A percentile compares a stretch with the other conserved stretches of the same genome.
Evolutionary conservation across 148 eudicot species (phyloP).

Genomic region (Spergularia marina): DNA sequence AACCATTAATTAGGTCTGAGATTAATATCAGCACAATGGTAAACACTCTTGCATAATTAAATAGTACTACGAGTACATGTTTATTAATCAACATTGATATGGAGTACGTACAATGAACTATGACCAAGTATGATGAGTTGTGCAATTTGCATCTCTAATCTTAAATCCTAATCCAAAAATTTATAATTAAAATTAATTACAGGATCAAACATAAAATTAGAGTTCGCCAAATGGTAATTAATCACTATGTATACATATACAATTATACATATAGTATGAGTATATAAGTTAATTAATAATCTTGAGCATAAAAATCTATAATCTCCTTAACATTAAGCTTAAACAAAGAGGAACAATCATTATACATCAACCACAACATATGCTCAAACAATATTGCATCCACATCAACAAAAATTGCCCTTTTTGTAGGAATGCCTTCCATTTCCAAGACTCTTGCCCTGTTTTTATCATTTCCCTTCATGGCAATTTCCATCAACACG

Average conservation of each 20-base stretch:
- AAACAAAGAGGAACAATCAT: conserved; percentile 48
- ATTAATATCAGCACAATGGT: background rate
- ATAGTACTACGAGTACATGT: background rate
- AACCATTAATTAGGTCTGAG: too few relatives aligned
- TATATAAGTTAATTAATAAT: conserved; percentile 20
- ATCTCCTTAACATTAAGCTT: conserved; percentile 60
- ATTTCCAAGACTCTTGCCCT: background rate
- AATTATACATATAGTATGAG: background rate
- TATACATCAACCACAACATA: conserved; percentile 61
- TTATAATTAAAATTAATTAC: too few relatives aligned
- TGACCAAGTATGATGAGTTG: background rate
- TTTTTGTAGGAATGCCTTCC: conserved; percentile 12
- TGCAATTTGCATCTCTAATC: background rate
- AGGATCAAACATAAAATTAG: too few relatives aligned
- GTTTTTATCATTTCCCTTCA: conserved; percentile 22
- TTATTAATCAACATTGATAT: background rate
- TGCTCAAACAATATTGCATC: conserved; percentile 63
- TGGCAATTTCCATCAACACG: conserved; percentile 38
- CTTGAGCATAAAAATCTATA: conserved; percentile 56
- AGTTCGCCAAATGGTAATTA: background rate
- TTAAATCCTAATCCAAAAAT: background rate
- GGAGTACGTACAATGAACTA: background rate
- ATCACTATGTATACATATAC: background rate
- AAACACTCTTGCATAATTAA: background rate
- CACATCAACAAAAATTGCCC: conserved; percentile 43